Conservation (phyloP, 2,329 filamentous ascomycete species). For the Trichoderma arundinaceum region DNA sequence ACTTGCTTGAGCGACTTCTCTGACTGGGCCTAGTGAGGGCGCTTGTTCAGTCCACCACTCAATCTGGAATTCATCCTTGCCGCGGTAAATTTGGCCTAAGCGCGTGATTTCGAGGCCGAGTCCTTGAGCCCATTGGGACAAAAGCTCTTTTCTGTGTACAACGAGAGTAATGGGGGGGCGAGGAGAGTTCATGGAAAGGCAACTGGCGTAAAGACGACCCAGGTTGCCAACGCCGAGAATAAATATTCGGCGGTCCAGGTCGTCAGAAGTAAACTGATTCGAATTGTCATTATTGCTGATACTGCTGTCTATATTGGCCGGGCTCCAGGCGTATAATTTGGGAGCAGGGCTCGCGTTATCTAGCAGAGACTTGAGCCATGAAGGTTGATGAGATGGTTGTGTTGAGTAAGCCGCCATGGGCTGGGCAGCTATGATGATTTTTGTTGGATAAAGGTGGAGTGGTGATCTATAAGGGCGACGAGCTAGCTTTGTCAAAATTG, state of each 20-base stretch:
- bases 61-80: constrained; percentile 51
- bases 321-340: constrained; percentile 48
- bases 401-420: constrained; percentile 17
- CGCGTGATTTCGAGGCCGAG: constrained; percentile 55
- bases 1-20: constrained; percentile 48
- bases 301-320: constrained; percentile 39
- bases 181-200: constrained; percentile 63
- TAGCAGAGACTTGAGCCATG: constrained; percentile 46
- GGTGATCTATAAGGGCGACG: neutral
- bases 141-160: constrained; percentile 65
- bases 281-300: neutral
- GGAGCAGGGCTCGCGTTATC: constrained; percentile 39
- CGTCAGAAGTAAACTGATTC: constrained; percentile 12
- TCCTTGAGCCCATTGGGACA: constrained; percentile 53
- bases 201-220: constrained; percentile 77
- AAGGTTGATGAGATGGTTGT: constrained; percentile 37
- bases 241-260: constrained; percentile 63
- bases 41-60: constrained; percentile 60
- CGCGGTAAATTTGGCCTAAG: constrained; percentile 40
- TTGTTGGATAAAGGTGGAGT: neutral
- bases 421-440: neutral
- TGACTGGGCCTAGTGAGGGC: constrained; percentile 45
- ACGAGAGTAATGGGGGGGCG: constrained; percentile 79
- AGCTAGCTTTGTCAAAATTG: neutral
- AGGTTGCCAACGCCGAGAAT: constrained; percentile 83